Conservation (phyloP, 2,329 filamentous ascomycete genomes). For the Cordyceps fumosorosea region DNA sequence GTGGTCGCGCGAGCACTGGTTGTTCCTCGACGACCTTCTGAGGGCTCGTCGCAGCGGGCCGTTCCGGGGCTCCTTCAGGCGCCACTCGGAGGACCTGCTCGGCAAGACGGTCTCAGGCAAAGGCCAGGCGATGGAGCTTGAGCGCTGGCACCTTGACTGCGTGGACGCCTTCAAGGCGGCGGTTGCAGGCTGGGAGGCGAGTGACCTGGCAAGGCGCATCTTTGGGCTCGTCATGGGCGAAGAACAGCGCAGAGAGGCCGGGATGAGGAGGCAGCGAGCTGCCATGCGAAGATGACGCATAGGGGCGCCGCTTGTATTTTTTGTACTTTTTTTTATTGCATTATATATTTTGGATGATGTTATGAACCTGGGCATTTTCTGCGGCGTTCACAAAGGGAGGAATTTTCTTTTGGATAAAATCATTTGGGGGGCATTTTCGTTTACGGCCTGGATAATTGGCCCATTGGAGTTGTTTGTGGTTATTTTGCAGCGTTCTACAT, state of each 20-base stretch:
- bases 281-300: conserved; percentile 9
- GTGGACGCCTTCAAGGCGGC: conserved; percentile 46
- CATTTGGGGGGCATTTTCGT: background rate
- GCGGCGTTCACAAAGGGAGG: background rate
- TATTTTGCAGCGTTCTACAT: background rate
- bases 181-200: conserved; percentile 45
- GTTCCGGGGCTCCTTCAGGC: conserved; percentile 24
- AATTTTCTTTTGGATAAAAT: background rate
- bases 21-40: conserved; percentile 44
- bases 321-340: background rate
- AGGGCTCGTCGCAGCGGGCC: conserved; percentile 39
- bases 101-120: conserved; percentile 43
- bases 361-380: background rate
- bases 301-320: background rate
- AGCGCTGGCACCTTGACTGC: conserved; percentile 52
- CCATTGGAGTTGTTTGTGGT: conserved; percentile 6
- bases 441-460: background rate
- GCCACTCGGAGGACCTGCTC: conserved; percentile 31
- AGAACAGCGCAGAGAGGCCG: conserved; percentile 24
- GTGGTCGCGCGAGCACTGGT: conserved; percentile 49
- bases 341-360: background rate
- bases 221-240: conserved; percentile 48
- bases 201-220: conserved; percentile 42
- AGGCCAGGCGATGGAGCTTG: conserved; percentile 40
- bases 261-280: conserved; percentile 15